Base-by-base conservation (phyloP, 1,284 basidiomycete genomes). In the Salmacisia buchloeana region DNA sequence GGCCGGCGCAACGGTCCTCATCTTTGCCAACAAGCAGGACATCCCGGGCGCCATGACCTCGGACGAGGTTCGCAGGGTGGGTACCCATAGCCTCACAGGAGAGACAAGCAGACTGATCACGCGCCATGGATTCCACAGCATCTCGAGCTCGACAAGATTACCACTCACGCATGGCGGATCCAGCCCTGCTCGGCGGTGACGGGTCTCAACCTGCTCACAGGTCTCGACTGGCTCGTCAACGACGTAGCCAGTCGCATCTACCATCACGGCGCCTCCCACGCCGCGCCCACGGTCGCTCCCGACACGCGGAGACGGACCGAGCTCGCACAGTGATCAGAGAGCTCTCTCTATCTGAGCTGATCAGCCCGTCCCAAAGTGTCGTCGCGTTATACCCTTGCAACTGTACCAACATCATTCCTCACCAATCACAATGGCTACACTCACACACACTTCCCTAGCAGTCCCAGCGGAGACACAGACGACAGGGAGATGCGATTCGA, bases 11-110 rank as follows among this genome's bases (percentile, higher is more conserved):
- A 94, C 93, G 18, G 85, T 99, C 58, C 85, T 99, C 45, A 88
- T 99, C 58, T 92, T 98, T 79, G 96, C 96, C n/a, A 99, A 99
- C 82, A 99, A 99, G 82, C 94, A 97, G 81, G 96, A 99, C 81
- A 86, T 98, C 36, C 85, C 85, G 41, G 92, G 93, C 31, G 89
- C 94, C 0, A 86, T 97, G 85, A 85, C 86, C 15, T 85, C 88
- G 59, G 80, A 84, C 49, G 91, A 97, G 81, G 94, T 98, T 70
- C 84, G 87, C 66, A 84, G 89, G 73, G 92, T 91, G 79, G 79
- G 88, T 81, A n/a, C 41, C 9, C 12, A 21, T 13, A 13, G 13
- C n/a, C 41, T 27, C 12, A 21, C n/a, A 13, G 13, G 31, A 5
- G 33, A 27, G 18, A 13, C 10, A 27, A 52, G 7, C 27, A 9